A percentile compares a stretch with the other conserved stretches of the same genome.
These are phyloP conservation scores for Russula dissimulans DNA, from an alignment of 768 basidiomycete genomes.

Conservation along the genomic window DNA sequence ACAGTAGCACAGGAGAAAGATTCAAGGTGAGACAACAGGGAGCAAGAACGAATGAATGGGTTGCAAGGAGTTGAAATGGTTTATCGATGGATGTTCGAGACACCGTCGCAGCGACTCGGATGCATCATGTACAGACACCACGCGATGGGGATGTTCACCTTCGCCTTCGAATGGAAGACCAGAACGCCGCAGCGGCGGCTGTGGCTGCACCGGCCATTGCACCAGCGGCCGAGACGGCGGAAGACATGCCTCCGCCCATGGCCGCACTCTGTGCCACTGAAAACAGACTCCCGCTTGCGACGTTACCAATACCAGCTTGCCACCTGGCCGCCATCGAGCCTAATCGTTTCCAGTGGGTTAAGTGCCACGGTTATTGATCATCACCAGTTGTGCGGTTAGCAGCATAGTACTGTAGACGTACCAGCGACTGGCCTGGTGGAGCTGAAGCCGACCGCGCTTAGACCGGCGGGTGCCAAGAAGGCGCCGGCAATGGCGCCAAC, in stretches of 20 bases:
- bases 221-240: background rate
- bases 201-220: background rate
- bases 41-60: too few relatives aligned
- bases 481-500: background rate
- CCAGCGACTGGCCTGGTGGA: background rate
- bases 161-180: too few relatives aligned
- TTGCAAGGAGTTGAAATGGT: too few relatives aligned
- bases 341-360: background rate
- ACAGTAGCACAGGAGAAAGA: too few relatives aligned
- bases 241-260: slow-evolving; percentile 6
- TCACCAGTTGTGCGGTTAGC: background rate
- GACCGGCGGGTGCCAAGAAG: background rate
- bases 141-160: too few relatives aligned
- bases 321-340: slow-evolving; percentile 3
- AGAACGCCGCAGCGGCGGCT: background rate
- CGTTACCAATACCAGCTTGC: slow-evolving; percentile 10
- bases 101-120: too few relatives aligned
- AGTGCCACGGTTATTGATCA: too few relatives aligned
- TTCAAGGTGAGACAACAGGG: too few relatives aligned
- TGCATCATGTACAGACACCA: too few relatives aligned
- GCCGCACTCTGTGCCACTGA: slow-evolving; percentile 4
- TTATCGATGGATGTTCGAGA: too few relatives aligned
- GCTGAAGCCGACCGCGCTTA: background rate
- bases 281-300: slow-evolving; percentile 3
- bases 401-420: background rate